These are phyloP conservation scores for Aspergillus carbonarius DNA, from an alignment of 2,329 filamentous ascomycete species.

Conservation along the genomic window DNA sequence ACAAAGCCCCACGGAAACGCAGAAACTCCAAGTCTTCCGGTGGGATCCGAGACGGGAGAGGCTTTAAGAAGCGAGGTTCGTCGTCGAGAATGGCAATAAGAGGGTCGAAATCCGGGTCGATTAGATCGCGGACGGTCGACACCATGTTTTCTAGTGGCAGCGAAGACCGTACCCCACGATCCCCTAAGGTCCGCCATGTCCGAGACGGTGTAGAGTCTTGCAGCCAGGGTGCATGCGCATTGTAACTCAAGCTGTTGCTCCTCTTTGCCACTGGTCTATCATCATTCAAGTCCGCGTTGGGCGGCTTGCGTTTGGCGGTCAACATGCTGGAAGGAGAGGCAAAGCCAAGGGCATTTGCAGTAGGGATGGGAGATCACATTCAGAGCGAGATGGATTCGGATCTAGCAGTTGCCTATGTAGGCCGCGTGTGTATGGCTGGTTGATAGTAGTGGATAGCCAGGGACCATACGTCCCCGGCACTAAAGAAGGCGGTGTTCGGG, in stretches of 20 bases:
- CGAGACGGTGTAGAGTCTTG: conserved; percentile 25
- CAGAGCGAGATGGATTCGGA: not conserved
- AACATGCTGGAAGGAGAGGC: conserved; percentile 20
- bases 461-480: conserved; percentile 11
- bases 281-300: conserved; percentile 19
- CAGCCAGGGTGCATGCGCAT: conserved; percentile 34
- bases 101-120: conserved; percentile 41
- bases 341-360: conserved; percentile 18
- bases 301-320: conserved; percentile 30
- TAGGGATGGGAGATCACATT: not conserved
- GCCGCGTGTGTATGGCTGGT: conserved; percentile 1
- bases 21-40: conserved; percentile 78
- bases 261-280: conserved; percentile 22
- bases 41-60: conserved; percentile 70
- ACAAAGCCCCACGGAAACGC: conserved; percentile 74
- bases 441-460: not conserved
- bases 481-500: conserved; percentile 29
- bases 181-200: conserved; percentile 30
- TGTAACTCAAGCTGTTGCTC: conserved; percentile 28
- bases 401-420: not conserved
- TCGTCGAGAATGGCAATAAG: conserved; percentile 38
- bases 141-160: conserved; percentile 41
- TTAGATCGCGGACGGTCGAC: conserved; percentile 37
- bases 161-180: conserved; percentile 30
- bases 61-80: conserved; percentile 67